phyloP scores from a whole-genome alignment of 2,329 filamentous ascomycete genomes.

The Chaetoscypha palmicola region DNA sequence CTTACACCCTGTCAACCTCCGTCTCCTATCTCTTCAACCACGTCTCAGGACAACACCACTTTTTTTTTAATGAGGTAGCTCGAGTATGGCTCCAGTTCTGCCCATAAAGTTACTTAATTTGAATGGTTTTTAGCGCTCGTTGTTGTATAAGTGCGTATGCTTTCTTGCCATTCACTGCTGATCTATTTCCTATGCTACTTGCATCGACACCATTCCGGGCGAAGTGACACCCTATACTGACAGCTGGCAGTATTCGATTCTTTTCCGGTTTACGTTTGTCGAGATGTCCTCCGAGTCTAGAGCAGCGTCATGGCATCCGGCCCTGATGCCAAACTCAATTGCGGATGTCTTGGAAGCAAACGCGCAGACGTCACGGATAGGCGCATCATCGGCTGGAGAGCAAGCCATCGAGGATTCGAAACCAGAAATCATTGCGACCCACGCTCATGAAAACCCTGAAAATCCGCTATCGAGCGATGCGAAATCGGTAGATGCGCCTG shows the following conservation, averaged over 20 bases:
- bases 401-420: conserved; percentile 7
- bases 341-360: conserved; percentile 19
- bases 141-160: conserved; percentile 25
- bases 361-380: conserved; percentile 2
- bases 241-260: conserved; percentile 24
- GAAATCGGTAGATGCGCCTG: not conserved
- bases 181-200: not conserved
- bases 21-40: not conserved
- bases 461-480: not conserved
- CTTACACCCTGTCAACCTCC: not conserved
- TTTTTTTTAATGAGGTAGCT: conserved; percentile 1
- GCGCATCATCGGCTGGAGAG: conserved; percentile 6
- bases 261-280: conserved; percentile 13
- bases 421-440: conserved; percentile 1
- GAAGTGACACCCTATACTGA: conserved; percentile 15
- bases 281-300: conserved; percentile 39
- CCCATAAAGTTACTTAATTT: conserved; percentile 19
- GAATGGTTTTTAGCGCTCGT: conserved; percentile 21
- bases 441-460: not conserved
- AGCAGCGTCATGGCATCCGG: conserved; percentile 44
- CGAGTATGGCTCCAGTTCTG: conserved; percentile 17
- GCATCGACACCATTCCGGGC: not conserved
- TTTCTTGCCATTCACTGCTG: too few relatives aligned
- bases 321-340: conserved; percentile 41
- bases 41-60: not conserved